phyloP scores from a whole-genome alignment of 139 green algal species.

The Micractinium conductrix region DNA sequence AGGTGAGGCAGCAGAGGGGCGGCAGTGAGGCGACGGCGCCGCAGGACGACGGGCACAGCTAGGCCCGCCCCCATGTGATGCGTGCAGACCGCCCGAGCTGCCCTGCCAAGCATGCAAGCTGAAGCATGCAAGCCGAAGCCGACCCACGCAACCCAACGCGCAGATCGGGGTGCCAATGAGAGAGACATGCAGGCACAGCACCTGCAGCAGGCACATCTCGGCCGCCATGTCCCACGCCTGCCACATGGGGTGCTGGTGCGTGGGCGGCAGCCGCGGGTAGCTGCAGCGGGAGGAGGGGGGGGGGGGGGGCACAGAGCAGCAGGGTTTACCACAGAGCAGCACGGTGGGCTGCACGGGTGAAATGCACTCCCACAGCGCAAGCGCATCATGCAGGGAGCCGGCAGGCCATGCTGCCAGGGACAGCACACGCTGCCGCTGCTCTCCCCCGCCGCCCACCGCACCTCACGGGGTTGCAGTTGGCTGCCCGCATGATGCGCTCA shows the following conservation, averaged over 20 bases:
- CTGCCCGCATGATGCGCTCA: slow-evolving; percentile 93
- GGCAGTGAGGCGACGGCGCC: slow-evolving; percentile 4
- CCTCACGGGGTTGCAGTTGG: slow-evolving; percentile 84
- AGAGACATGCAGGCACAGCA: not conserved
- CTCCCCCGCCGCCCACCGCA: not conserved
- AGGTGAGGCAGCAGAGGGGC: slow-evolving; percentile 43
- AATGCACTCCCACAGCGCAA: not conserved
- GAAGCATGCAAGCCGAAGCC: too few relatives aligned
- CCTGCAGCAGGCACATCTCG: slow-evolving; percentile 87
- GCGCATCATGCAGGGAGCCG: not conserved
- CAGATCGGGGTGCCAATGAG: not conserved
- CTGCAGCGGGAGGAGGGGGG: slow-evolving; percentile 37
- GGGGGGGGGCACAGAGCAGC: not conserved
- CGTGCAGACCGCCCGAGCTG: not conserved
- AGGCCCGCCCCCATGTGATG: slow-evolving; percentile 83
- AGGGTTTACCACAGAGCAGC: not conserved
- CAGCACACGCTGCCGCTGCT: not conserved
- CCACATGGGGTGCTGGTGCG: slow-evolving; percentile 98
- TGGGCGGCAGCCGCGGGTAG: slow-evolving; percentile 90
- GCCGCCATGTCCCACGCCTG: slow-evolving; percentile 96
- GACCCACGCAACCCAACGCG: too few relatives aligned
- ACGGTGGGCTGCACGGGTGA: not conserved
- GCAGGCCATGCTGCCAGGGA: not conserved
- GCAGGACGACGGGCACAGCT: too few relatives aligned
- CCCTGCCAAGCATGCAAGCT: not conserved